A percentile compares a stretch with the other conserved stretches of the same genome.
These are phyloP conservation scores for Saccharomycopsis malanga DNA, from an alignment of 805 yeast genomes.

Conservation along the genomic window DNA sequence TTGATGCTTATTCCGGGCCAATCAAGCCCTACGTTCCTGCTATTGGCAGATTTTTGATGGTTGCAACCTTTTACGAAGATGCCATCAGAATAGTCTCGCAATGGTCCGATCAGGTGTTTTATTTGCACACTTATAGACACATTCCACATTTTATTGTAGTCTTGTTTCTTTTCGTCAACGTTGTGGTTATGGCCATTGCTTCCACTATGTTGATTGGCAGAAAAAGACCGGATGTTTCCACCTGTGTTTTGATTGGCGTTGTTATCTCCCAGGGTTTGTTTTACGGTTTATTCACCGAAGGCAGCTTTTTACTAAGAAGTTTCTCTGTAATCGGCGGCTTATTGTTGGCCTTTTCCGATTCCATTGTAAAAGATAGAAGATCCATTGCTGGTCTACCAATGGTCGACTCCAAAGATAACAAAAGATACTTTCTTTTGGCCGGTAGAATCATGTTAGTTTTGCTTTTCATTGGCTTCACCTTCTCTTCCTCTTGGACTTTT, in stretches of 20 bases:
- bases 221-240: slow-evolving; percentile 61
- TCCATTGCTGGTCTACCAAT: slow-evolving; percentile 71
- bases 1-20: slow-evolving; percentile 44
- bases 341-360: slow-evolving; percentile 78
- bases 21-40: slow-evolving; percentile 75
- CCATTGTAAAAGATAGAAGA: slow-evolving; percentile 70
- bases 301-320: slow-evolving; percentile 77
- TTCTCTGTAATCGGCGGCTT: slow-evolving; percentile 89
- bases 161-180: slow-evolving; percentile 57
- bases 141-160: slow-evolving; percentile 71
- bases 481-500: slow-evolving; percentile 66
- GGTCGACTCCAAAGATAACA: slow-evolving; percentile 62
- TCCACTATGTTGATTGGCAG: slow-evolving; percentile 66
- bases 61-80: slow-evolving; percentile 91
- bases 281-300: slow-evolving; percentile 79
- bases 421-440: slow-evolving; percentile 75
- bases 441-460: slow-evolving; percentile 84
- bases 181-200: slow-evolving; percentile 63
- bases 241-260: slow-evolving; percentile 60
- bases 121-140: slow-evolving; percentile 71
- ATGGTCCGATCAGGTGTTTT: slow-evolving; percentile 88
- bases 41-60: slow-evolving; percentile 83
- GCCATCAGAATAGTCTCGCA: slow-evolving; percentile 75
- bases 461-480: slow-evolving; percentile 77
- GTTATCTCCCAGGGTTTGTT: slow-evolving; percentile 78